Base-by-base conservation (phyloP, 2,329 filamentous ascomycete genomes). In the Trichoderma brevicompactum region DNA sequence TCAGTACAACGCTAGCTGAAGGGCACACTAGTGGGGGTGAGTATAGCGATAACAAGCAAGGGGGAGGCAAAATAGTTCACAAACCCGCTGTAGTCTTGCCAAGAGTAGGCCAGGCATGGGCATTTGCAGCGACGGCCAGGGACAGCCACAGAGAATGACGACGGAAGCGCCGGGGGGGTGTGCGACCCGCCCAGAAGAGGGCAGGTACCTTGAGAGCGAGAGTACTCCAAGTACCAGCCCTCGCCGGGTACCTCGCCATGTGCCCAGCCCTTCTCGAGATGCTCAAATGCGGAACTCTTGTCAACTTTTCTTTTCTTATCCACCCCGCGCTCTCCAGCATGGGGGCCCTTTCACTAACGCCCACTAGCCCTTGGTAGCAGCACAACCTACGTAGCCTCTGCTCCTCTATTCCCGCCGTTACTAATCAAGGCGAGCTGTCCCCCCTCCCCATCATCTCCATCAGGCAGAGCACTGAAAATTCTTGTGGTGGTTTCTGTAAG, bases 241-340 rank as follows among this genome's bases (percentile, higher is more conserved):
- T 12, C 19, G 34, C 58, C 28, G 43, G 50, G 64, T 66, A 66
- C 64, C 48, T 66, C 19, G 65, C 65, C 65, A 66, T 66, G 59
- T 66, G 60, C 49, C 32, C 49, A 63, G 59, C 58, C 46, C 56
- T 44, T 28, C 48, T 50, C 17, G 40, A 36, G 23, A 36, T 41
- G 41, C 56, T 40, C 58, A 43, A 17, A 41, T 41, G 52, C 52
- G 52, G 52, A 41, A 28, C 23, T 28, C 17, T 28, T 23, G 50
- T 28, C 13, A 28, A 5, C 34, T 44, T 6, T 10, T 38, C 34
- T 34, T 53, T 48, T 44, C 40, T 44, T 52, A 53, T 63, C 50
- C 64, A 48, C 60, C 64, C 64, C 64, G 64, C 64, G 58, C 49
- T 65, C 5, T 23, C 13, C 15, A 50, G 32, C 40, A 64, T 53